Base-by-base conservation (phyloP, 805 yeast species). In the Wickerhamiella vanderwaltii region DNA sequence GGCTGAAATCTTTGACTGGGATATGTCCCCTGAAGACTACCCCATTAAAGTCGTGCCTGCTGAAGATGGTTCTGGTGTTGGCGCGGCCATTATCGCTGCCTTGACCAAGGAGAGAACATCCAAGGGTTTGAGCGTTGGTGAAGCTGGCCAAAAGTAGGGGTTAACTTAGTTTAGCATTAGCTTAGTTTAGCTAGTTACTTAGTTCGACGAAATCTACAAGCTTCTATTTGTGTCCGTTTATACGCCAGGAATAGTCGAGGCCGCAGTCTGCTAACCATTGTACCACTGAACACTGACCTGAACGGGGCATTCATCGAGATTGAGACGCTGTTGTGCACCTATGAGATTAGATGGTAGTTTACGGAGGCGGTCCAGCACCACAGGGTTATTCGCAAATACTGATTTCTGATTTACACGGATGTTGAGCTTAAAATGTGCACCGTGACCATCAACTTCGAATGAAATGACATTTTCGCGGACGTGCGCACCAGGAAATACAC, bases 1-100 rank as follows among this genome's bases (percentile, higher is more conserved):
- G 59, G 76, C 77, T 63, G 96, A 86, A 59, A 85, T 88, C 54
- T 83, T 84, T 57, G 88, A 69, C 51, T 88, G 95, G 95, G 58
- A 64, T 29, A 63, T 58, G 47, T 58, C 63, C 41, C 55, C 63
- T 36, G 58, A 67, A 49, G 74, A 75, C 46, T 85, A 85, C 61
- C 97, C 97, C 50, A 77, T 91, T 57, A 65, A 71, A 49, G 76
- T 87, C 52, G 83, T 79, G 30, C 82, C 93, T 45, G 97, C 98
- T 50, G 95, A 88, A 67, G 98, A 91, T 67, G 98, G 98, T 55
- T 80, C 91, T 29, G 97, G 97, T 68, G 95, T 84, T 37, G 98
- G 98, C 60, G 98, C 98, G 43, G 98, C 97, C 40, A 73, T 88
- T 55, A 88, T 91, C 65, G 97, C 98, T 43, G 96, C 97, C 33